These are phyloP conservation scores for Trypanosomatidae sp. DNA, from an alignment of 208 protist genomes.

Conservation along the genomic window DNA sequence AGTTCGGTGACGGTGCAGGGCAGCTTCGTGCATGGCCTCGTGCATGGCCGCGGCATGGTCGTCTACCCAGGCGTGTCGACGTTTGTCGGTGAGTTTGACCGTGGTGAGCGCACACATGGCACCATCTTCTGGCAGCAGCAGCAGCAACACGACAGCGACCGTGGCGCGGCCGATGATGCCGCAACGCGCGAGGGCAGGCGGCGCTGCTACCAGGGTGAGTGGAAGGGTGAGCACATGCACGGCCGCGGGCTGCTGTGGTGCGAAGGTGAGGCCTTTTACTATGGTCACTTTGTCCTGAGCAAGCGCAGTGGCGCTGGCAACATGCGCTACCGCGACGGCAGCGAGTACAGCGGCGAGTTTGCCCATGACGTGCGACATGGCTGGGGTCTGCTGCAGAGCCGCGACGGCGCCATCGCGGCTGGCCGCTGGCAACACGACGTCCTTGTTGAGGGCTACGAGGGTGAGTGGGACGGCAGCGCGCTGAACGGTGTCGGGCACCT, in stretches of 20 bases:
- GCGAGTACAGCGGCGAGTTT: conserved; percentile 72
- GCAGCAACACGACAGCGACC: background rate
- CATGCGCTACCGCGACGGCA: conserved; percentile 35
- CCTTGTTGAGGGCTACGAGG: conserved; percentile 76
- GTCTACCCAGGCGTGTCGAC: conserved; percentile 43
- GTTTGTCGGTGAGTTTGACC: conserved; percentile 68
- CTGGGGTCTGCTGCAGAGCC: conserved; percentile 35
- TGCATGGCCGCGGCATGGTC: conserved; percentile 66
- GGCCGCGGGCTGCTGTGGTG: conserved; percentile 76
- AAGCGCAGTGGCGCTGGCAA: conserved; percentile 60
- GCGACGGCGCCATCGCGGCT: conserved; percentile 37
- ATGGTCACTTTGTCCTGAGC: conserved; percentile 47
- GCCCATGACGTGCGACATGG: conserved; percentile 43
- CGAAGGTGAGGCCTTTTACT: conserved; percentile 69
- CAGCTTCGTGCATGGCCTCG: conserved; percentile 71
- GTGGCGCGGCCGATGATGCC: background rate
- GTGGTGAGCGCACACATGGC: conserved; percentile 52
- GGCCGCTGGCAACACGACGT: conserved; percentile 41
- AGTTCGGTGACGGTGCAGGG: conserved; percentile 57
- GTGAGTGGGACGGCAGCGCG: conserved; percentile 60
- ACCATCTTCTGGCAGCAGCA: conserved; percentile 60
- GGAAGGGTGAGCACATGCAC: conserved; percentile 69
- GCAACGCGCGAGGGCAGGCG: background rate
- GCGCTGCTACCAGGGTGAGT: conserved; percentile 79
- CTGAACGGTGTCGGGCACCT: conserved; percentile 66